Percentiles rank a stretch among this genome's conserved stretches.
These are phyloP conservation scores for Metschnikowia aberdeeniae DNA, from an alignment of 805 yeast genomes.

Conservation along the genomic window DNA sequence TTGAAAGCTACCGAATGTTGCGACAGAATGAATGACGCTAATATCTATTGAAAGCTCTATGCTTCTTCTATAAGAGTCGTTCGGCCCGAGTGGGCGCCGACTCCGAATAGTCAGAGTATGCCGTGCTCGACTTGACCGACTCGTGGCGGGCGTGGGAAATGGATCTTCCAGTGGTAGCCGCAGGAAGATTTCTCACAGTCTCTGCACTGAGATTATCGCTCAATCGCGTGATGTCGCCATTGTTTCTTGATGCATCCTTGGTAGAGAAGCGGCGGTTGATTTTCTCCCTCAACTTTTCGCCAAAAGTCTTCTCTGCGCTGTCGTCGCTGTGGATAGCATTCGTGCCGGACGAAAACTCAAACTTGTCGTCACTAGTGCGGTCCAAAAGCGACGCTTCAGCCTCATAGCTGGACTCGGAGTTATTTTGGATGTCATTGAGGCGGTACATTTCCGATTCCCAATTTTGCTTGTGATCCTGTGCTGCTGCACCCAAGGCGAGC, in stretches of 20 bases:
- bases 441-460: slow-evolving; percentile 69
- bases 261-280: slow-evolving; percentile 8
- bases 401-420: slow-evolving; percentile 2
- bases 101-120: slow-evolving; percentile 13
- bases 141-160: slow-evolving; percentile 9
- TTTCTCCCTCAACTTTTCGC: slow-evolving; percentile 13
- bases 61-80: slow-evolving; percentile 8
- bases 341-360: slow-evolving; percentile 1
- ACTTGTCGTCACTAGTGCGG: slow-evolving; percentile 2
- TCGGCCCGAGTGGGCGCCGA: slow-evolving; percentile 13
- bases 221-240: slow-evolving; percentile 11
- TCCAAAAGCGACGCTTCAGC: not conserved
- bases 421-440: slow-evolving; percentile 29
- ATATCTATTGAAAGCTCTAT: too few relatives aligned
- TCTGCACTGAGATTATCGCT: slow-evolving; percentile 14
- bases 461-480: slow-evolving; percentile 55
- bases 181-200: slow-evolving; percentile 2
- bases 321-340: not conserved
- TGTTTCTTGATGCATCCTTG: not conserved
- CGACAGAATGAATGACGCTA: too few relatives aligned
- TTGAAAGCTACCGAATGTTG: not conserved
- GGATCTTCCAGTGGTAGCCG: slow-evolving; percentile 6
- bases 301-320: slow-evolving; percentile 8
- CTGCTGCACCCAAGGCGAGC: slow-evolving; percentile 20
- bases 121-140: slow-evolving; percentile 12